Evolutionary conservation across 1,284 basidiomycete genomes (phyloP).

Genomic region (Microstroma glucosiphilum): DNA sequence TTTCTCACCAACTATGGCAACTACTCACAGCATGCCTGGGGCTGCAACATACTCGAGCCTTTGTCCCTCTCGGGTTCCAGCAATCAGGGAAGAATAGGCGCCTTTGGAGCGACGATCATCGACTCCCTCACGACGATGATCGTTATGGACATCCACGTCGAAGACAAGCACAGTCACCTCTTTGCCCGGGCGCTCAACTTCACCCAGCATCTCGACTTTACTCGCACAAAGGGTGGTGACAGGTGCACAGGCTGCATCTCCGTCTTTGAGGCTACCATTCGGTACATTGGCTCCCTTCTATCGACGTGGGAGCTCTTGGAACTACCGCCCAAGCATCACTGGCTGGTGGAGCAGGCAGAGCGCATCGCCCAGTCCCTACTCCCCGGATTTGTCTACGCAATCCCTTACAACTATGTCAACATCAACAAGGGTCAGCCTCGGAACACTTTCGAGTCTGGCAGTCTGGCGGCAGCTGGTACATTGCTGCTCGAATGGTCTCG

Average conservation of each 20-base stretch:
- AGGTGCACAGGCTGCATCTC: constrained; percentile 9
- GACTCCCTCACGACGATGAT: constrained; percentile 35
- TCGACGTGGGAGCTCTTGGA: constrained; percentile 31
- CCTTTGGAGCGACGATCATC: constrained; percentile 36
- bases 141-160: constrained; percentile 33
- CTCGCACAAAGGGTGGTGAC: background rate
- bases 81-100: constrained; percentile 20
- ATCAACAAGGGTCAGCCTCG: constrained; percentile 20
- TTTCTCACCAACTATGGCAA: constrained; percentile 25
- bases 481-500: constrained; percentile 35
- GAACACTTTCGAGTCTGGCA: constrained; percentile 16
- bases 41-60: constrained; percentile 26
- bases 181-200: background rate
- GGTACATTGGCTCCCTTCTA: constrained; percentile 38
- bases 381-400: constrained; percentile 6
- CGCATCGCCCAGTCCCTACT: constrained; percentile 5
- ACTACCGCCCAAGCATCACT: constrained; percentile 8
- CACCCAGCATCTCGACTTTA: background rate
- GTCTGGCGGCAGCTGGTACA: constrained; percentile 33
- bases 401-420: constrained; percentile 32
- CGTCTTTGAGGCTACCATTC: constrained; percentile 42
- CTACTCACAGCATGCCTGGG: constrained; percentile 29
- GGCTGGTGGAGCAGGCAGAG: constrained; percentile 17
- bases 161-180: background rate
- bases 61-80: constrained; percentile 20